Percentiles rank a stretch among this genome's conserved stretches.
Evolutionary conservation across 208 protist species (phyloP).

Genomic region (Wallacemonas sp.): DNA sequence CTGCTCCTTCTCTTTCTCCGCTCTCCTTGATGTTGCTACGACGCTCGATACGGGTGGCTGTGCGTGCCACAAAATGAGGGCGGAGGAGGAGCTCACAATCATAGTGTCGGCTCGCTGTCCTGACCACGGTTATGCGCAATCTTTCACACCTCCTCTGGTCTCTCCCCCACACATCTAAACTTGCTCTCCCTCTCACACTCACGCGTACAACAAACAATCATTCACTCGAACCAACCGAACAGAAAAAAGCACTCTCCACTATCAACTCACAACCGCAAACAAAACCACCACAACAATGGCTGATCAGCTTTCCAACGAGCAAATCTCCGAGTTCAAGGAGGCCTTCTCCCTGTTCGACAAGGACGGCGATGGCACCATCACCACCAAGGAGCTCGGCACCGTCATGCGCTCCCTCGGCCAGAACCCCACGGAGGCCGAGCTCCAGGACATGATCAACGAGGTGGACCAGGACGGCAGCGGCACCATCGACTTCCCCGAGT

Average conservation of each 20-base stretch:
- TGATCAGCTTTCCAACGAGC: conserved; percentile 96
- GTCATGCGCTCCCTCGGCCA: conserved; percentile 99
- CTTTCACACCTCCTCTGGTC: too few relatives aligned
- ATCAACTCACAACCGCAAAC: not conserved
- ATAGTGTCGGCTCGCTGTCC: too few relatives aligned
- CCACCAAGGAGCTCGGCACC: conserved; percentile 98
- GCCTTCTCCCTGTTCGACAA: conserved; percentile 99
- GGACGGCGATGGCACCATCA: conserved; percentile 98
- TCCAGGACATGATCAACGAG: conserved; percentile 98
- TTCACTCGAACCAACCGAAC: too few relatives aligned
- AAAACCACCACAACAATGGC: conserved; percentile 34
- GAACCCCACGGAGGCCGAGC: conserved; percentile 94
- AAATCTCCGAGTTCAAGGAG: conserved; percentile 99
- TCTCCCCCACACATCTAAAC: too few relatives aligned
- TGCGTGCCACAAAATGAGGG: too few relatives aligned
- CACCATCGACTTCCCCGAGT: conserved; percentile 97
- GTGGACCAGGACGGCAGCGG: conserved; percentile 95
- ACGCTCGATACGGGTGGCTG: too few relatives aligned
- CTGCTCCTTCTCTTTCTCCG: too few relatives aligned
- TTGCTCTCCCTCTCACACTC: too few relatives aligned
- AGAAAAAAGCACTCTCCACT: not conserved
- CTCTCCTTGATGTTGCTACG: too few relatives aligned
- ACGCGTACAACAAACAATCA: too few relatives aligned
- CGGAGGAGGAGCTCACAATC: too few relatives aligned
- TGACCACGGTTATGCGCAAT: too few relatives aligned